Base-by-base conservation (phyloP, 176 grass and related monocot species). In the Musa beccarii region DNA sequence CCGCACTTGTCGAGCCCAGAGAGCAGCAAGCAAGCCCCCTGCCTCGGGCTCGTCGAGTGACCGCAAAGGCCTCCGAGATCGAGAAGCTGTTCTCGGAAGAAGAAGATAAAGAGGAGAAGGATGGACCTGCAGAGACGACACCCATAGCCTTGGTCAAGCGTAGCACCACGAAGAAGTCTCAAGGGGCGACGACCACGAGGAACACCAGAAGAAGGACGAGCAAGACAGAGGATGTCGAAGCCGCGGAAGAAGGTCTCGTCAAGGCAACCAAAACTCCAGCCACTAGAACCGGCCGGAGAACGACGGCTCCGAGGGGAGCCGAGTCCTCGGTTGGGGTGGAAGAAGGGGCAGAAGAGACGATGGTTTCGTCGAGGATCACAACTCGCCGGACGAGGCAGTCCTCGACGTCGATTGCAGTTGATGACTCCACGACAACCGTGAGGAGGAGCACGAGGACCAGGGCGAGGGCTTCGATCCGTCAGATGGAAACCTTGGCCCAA, bases 51-150 rank as follows among this genome's bases (percentile, higher is more conserved):
- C 76, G 49, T 28, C 68, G 59, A 14, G 81, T 82, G 62, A 69
- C 17, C 1, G 81, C 84, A 34, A 83, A 79, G 52, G 78, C 90
- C 11, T 81, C 81, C 13, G 89, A 84, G 85, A 79, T 83, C 67
- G 76, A 83, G 29, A 59, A 70, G 67, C 79, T 83, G 74, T 80
- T 87, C 52, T 26, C 81, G 19, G 79, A 89, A 19, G 52, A 52
- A 13, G 84, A 50, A 17, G 43, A 59, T 2, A 88, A 83, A 12
- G 81, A 51, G 13, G 88, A 86, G 26, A 3, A 61, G 71, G 86
- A 82, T 72, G 79, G 79, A 65, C 84, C 84, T 0, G 79, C 69
- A 3, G 59, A 84, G 20, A 78, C 75, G 14, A 21, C 25, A 2
- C 49, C 62, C 83, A 20, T 82, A 84, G 54, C 79, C 26, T 12